A percentile compares a stretch with the other conserved stretches of the same genome.
Evolutionary conservation across 768 basidiomycete species (phyloP).

Genomic region (Auriscalpium microsporum): DNA sequence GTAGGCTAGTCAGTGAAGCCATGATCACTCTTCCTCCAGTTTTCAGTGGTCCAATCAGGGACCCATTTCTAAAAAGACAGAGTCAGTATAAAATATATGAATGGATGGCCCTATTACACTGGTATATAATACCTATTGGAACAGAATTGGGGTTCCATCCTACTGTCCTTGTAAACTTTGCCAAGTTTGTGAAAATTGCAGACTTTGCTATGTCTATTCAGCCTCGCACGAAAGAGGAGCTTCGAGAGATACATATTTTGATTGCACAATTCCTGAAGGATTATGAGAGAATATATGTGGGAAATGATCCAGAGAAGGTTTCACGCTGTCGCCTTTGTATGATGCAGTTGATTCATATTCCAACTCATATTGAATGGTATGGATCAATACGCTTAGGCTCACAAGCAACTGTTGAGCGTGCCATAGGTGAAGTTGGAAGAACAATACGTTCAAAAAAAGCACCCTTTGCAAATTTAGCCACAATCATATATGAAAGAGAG

Average conservation of each 20-base stretch:
- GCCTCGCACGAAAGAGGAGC: background rate
- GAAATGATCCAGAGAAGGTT: background rate
- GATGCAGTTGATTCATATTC: background rate
- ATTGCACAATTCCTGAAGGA: background rate
- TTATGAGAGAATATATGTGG: background rate
- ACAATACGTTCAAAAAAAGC: background rate
- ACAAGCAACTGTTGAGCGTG: background rate
- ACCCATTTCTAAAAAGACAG: background rate
- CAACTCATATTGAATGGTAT: constrained; percentile 25
- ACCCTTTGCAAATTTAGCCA: background rate
- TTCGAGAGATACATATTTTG: background rate
- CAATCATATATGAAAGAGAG: background rate
- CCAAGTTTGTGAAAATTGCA: background rate
- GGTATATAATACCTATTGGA: background rate
- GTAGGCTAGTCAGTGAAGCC: background rate
- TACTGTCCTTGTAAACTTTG: constrained; percentile 8
- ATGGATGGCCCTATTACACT: background rate
- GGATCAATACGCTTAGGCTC: constrained; percentile 24
- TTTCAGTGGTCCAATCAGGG: background rate
- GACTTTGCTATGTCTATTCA: background rate
- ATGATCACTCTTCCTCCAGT: background rate
- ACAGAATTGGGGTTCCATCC: background rate
- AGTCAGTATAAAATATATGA: background rate
- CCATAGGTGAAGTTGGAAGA: background rate
- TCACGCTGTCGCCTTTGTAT: background rate